Conservation (phyloP, 495 filamentous ascomycete species). For the Talaromyces adpressus region DNA sequence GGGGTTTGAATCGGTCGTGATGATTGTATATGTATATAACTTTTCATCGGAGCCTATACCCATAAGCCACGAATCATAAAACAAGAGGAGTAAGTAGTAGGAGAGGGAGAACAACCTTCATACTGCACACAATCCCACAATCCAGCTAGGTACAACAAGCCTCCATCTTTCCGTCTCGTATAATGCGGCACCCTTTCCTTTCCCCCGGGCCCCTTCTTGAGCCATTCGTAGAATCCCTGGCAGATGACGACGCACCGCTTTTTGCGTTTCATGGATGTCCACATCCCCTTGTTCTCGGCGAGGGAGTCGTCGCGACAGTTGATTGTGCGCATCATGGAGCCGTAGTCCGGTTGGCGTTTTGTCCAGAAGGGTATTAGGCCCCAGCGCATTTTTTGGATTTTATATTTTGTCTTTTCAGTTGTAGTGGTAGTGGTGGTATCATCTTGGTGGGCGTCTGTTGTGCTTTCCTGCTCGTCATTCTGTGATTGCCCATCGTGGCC, state of each 20-base stretch:
- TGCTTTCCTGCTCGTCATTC: conserved; percentile 7
- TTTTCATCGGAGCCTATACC: conserved; percentile 48
- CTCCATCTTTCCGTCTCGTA: conserved; percentile 70
- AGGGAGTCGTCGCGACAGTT: conserved; percentile 94
- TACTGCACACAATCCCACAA: conserved; percentile 85
- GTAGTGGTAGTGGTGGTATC: not conserved
- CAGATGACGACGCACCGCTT: conserved; percentile 84
- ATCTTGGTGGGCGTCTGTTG: conserved; percentile 11
- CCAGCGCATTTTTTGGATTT: conserved; percentile 90
- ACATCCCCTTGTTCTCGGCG: conserved; percentile 69
- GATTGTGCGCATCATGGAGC: conserved; percentile 74
- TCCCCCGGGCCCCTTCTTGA: conserved; percentile 64
- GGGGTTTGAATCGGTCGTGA: conserved; percentile 77
- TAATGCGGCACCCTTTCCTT: conserved; percentile 81
- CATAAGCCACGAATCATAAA: not conserved
- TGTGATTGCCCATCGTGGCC: conserved; percentile 17
- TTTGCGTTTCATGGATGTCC: conserved; percentile 79
- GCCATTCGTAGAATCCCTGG: conserved; percentile 96
- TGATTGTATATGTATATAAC: conserved; percentile 81
- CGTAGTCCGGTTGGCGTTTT: conserved; percentile 70
- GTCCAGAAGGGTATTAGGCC: conserved; percentile 91
- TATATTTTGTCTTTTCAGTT: conserved; percentile 49
- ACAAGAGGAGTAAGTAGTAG: not conserved
- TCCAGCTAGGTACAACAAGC: conserved; percentile 83
- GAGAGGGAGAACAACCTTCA: conserved; percentile 46